phyloP scores from a whole-genome alignment of 73 alveolate genomes.

The Stentor roeselii region DNA sequence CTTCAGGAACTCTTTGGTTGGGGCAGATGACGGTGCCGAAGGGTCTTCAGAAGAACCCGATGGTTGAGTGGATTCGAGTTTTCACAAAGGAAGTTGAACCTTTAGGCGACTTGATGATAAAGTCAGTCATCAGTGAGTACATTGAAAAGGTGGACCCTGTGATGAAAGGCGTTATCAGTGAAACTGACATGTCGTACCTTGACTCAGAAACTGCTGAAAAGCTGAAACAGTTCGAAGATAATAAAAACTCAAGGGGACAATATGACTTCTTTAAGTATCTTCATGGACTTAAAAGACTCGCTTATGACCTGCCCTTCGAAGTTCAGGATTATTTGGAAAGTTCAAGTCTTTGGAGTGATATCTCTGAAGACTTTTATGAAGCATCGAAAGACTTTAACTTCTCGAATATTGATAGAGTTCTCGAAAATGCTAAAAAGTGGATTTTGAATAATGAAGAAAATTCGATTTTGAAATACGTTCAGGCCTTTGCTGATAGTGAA shows the following conservation, averaged over 20 bases:
- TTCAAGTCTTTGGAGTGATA: background rate
- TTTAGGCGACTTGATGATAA: constrained; percentile 10
- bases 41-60: background rate
- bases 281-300: background rate
- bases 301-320: background rate
- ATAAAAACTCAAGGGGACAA: constrained; percentile 4
- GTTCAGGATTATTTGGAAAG: constrained; percentile 14
- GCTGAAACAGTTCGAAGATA: background rate
- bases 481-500: background rate
- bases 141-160: constrained; percentile 24
- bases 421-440: background rate
- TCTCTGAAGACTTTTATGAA: constrained; percentile 9
- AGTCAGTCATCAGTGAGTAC: background rate
- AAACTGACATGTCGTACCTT: background rate
- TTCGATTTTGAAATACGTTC: background rate
- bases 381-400: background rate
- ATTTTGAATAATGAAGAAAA: background rate
- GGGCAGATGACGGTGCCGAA: constrained; percentile 1
- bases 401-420: background rate
- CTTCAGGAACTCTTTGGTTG: constrained; percentile 6
- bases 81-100: background rate
- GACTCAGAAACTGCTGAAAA: background rate
- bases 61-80: constrained; percentile 13
- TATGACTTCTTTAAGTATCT: background rate
- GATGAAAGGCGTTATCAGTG: constrained; percentile 14